Evolutionary conservation across 805 yeast species (phyloP), one percentile per base, ranked within the genome.

Genomic region (Danielozyma ontarioensis): DNA sequence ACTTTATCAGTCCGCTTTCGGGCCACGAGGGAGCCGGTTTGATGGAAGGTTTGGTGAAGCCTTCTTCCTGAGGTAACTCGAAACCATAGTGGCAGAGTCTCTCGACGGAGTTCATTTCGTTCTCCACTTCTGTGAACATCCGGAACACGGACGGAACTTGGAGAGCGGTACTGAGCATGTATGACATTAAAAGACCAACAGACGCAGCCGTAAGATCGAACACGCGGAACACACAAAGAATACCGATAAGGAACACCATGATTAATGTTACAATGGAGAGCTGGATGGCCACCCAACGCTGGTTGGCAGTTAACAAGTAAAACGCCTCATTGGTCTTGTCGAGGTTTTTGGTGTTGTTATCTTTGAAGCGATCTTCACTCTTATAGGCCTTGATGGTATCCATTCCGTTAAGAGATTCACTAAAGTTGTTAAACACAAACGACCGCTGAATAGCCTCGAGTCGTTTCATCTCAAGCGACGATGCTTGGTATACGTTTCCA

Each of bases 81-180:
- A 61, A 68, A 1, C 83, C 87, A 55, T 83, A 81, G 46, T 79
- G 76, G 35, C 74, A 64, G 25, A 84, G 55, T 55, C 94, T 70
- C 55, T 84, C 93, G 15, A 76, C 86, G 0, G 88, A 76, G 45
- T 81, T 83, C 80, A 84, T 69, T 47, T 80, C 81, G 53, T 83
- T 84, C 51, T 85, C 93, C 18, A 80, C 73, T 47, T 78, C 78
- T 1, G 90, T 83, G 48, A 76, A 57, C 18, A 83, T 69, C 48
- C 83, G 71, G 40, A 84, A 68, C 43, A 80, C 69, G 57, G 74
- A 59, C 5, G 82, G 70, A 55, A 83, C 60, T 34, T 78, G 67
- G 28, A 77, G 74, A 16, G 78, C 68, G 30, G 78, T 61, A 37
- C 66, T 69, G 36, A 78, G 57, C 15, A 80, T 68, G 41, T 83